A percentile compares a stretch with the other conserved stretches of the same genome.
These are phyloP conservation scores for Solanum rostratum DNA, from an alignment of 257 asterid species.

Conservation along the genomic window DNA sequence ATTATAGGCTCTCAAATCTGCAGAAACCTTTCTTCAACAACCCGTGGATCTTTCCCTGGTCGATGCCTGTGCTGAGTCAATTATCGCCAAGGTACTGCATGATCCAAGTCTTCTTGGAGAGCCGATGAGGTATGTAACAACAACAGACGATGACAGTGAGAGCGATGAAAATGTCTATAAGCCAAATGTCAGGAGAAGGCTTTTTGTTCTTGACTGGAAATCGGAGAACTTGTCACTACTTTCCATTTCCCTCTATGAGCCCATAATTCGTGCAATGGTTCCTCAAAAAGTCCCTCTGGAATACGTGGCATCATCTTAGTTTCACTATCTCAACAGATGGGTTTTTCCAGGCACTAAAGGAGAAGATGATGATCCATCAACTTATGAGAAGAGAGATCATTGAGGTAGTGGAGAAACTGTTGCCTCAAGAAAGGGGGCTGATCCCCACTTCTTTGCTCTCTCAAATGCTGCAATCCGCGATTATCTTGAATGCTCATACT, in stretches of 20 bases:
- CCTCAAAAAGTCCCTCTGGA: conserved; percentile 32
- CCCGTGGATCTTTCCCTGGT: conserved; percentile 41
- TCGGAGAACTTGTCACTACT: conserved; percentile 42
- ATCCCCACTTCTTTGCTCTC: conserved; percentile 39
- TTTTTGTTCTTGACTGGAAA: conserved; percentile 40
- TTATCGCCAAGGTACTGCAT: conserved; percentile 28
- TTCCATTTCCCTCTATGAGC: conserved; percentile 35
- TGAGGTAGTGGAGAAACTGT: conserved; percentile 41
- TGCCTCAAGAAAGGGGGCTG: conserved; percentile 28
- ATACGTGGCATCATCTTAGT: conserved; percentile 35
- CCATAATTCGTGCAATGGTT: conserved; percentile 33
- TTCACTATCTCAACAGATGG: conserved; percentile 48
- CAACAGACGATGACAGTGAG: conserved; percentile 20
- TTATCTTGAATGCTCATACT: conserved; percentile 22
- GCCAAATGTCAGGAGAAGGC: conserved; percentile 49
- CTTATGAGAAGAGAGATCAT: conserved; percentile 31
- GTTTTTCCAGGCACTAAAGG: conserved; percentile 15
- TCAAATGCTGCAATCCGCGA: conserved; percentile 42
- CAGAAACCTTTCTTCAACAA: conserved; percentile 43
- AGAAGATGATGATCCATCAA: conserved; percentile 16
- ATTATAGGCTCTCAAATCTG: conserved; percentile 41
- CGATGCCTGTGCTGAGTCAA: conserved; percentile 38
- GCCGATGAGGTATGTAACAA: conserved; percentile 10
- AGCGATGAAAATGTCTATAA: conserved; percentile 9
- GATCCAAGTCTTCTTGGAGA: conserved; percentile 64